These are phyloP conservation scores for Ustilago vetiveriae DNA, from an alignment of 1,284 basidiomycete genomes.

Conservation along the genomic window DNA sequence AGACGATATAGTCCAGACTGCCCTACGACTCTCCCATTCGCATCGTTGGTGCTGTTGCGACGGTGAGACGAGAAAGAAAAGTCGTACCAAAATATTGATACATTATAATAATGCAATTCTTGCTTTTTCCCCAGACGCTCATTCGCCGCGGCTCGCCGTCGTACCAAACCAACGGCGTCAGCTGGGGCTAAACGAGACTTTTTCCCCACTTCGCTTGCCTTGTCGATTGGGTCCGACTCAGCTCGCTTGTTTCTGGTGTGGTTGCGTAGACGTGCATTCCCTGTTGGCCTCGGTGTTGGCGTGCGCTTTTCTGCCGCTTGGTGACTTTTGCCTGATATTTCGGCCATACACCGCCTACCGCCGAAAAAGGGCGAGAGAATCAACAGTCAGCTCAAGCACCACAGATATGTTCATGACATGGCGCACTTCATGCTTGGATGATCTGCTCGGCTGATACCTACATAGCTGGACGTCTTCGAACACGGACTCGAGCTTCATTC, in stretches of 20 bases:
- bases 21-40: no score
- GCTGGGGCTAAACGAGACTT: no score
- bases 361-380: background rate
- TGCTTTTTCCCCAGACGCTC: background rate
- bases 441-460: no score
- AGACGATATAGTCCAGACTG: background rate
- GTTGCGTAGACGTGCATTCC: conserved; percentile 5
- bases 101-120: no score
- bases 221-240: background rate
- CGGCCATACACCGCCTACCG: conserved; percentile 7
- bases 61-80: background rate
- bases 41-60: no score
- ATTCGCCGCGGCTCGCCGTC: conserved; percentile 1
- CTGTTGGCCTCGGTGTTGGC: no score
- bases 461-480: no score
- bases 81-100: no score
- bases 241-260: background rate
- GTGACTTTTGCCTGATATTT: background rate
- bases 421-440: no score
- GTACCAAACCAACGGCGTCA: background rate
- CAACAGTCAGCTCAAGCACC: background rate
- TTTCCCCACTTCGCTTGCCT: conserved; percentile 1
- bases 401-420: no score
- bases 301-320: background rate
- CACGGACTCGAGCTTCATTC: no score